Conservation (phyloP, 352 stramenopile genomes). For the Phytophthora rubi region DNA sequence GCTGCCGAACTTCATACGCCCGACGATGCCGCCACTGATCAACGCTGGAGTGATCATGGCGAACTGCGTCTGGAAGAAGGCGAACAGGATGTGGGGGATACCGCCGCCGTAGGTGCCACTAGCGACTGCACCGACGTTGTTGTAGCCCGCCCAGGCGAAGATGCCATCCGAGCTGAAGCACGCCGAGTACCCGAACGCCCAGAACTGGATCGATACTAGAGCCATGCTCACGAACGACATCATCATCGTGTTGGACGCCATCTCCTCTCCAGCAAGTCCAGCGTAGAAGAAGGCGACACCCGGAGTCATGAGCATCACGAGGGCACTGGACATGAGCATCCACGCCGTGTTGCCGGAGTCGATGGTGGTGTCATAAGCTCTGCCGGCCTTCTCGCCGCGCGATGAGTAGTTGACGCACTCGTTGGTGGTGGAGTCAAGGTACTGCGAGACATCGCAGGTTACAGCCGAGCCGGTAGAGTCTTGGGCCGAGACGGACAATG, state of each 20-base stretch:
- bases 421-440: constrained; percentile 44
- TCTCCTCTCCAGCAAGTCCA: constrained; percentile 73
- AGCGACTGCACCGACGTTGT: constrained; percentile 50
- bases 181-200: constrained; percentile 76
- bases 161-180: constrained; percentile 69
- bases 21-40: constrained; percentile 82
- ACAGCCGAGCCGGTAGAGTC: constrained; percentile 30
- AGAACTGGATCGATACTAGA: constrained; percentile 86
- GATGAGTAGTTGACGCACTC: constrained; percentile 47
- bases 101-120: constrained; percentile 60
- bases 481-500: constrained; percentile 41
- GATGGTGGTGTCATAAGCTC: constrained; percentile 39
- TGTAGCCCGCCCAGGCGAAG: constrained; percentile 69
- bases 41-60: constrained; percentile 82
- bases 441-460: constrained; percentile 45
- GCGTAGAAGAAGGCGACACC: constrained; percentile 85
- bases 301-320: constrained; percentile 82
- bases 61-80: constrained; percentile 87
- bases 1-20: constrained; percentile 84
- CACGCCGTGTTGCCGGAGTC: constrained; percentile 73
- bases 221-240: constrained; percentile 83
- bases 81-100: constrained; percentile 79
- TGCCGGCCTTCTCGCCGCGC: constrained; percentile 40
- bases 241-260: constrained; percentile 85
- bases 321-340: constrained; percentile 61